These are phyloP conservation scores for Penicillium occitanis DNA, from an alignment of 2,329 filamentous ascomycete species.

Conservation along the genomic window DNA sequence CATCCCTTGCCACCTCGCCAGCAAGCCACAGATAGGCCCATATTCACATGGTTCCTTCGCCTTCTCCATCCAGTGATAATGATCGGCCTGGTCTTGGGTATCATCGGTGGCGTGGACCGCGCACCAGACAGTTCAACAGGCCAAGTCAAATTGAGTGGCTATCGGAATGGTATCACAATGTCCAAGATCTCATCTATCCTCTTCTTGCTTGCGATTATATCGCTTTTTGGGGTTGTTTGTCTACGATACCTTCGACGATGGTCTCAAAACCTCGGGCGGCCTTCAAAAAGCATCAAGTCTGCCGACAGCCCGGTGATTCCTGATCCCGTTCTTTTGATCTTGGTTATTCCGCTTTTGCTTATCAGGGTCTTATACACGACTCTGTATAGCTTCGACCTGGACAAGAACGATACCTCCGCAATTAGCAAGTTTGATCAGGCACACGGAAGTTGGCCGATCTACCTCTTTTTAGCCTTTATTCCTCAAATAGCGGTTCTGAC, in stretches of 20 bases:
- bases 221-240: neutral
- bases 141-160: too few species aligned
- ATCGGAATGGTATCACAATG: too few species aligned
- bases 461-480: neutral
- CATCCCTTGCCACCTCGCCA: too few species aligned
- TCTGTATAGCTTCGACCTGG: neutral
- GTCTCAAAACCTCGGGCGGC: neutral
- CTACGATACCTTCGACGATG: neutral
- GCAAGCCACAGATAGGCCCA: too few species aligned
- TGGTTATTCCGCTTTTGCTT: neutral
- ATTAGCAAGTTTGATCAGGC: neutral
- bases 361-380: neutral
- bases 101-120: too few species aligned
- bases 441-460: neutral
- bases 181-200: too few species aligned
- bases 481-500: neutral
- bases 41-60: too few species aligned
- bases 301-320: neutral
- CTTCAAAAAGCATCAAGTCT: neutral
- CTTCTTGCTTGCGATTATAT: too few species aligned
- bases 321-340: neutral
- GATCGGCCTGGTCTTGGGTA: too few species aligned
- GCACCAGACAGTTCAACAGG: too few species aligned
- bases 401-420: neutral
- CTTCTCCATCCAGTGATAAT: too few species aligned